phyloP scores from a whole-genome alignment of 495 filamentous ascomycete genomes.

The Xylaria nigripes region DNA sequence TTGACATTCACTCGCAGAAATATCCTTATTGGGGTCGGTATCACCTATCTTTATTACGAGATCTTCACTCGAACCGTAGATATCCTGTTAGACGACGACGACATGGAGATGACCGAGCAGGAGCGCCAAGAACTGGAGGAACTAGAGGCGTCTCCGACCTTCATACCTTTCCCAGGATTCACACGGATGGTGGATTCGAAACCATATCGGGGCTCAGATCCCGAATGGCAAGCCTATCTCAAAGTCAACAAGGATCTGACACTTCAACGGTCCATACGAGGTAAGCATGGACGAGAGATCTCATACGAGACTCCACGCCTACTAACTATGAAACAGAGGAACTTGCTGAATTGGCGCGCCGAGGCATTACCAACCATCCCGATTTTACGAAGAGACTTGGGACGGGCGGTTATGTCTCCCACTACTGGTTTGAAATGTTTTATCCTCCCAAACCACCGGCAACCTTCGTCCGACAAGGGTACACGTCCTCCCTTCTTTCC shows the following conservation, averaged over 20 bases:
- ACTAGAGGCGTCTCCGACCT: conserved; percentile 34
- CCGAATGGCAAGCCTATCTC: conserved; percentile 63
- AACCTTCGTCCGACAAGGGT: conserved; percentile 34
- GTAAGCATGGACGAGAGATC: conserved; percentile 31
- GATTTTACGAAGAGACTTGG: conserved; percentile 14
- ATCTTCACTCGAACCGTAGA: conserved; percentile 27
- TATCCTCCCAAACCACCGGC: conserved; percentile 36
- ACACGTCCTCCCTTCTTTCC: conserved; percentile 2
- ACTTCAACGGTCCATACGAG: conserved; percentile 38
- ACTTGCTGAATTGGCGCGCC: conserved; percentile 21
- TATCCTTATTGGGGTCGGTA: conserved; percentile 25
- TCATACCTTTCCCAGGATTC: conserved; percentile 56
- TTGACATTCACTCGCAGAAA: conserved; percentile 12
- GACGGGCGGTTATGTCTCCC: conserved; percentile 16
- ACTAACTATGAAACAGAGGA: conserved; percentile 16
- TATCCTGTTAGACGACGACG: conserved; percentile 15
- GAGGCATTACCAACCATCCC: conserved; percentile 7
- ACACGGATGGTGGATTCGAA: conserved; percentile 32
- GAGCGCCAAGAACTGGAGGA: conserved; percentile 28
- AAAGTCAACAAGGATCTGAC: conserved; percentile 47
- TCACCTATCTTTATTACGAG: conserved; percentile 30
- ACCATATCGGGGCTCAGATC: conserved; percentile 53
- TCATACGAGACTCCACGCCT: not conserved
- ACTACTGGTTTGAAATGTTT: conserved; percentile 33
- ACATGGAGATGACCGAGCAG: conserved; percentile 12